Evolutionary conservation across 768 basidiomycete species (phyloP), one percentile per base, ranked within the genome.

Genomic region (Hygrocybe punicea): DNA sequence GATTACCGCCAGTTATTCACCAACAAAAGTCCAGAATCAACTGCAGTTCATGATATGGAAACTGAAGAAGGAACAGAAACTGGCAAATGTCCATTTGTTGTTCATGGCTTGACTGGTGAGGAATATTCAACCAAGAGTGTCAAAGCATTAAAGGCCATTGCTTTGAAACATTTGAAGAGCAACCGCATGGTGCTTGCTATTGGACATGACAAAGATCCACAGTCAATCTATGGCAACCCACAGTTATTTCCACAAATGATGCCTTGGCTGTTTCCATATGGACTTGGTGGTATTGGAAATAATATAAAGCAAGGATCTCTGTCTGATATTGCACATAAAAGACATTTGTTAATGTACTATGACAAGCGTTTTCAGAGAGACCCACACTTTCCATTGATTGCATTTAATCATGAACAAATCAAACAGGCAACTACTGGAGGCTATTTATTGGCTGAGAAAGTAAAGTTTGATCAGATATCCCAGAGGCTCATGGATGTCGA

Each of bases 191-290:
- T 67, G 6, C 49, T 74, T 0, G 65, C 35, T 0, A 60, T 68
- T 25, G 69, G 65, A 3, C 63, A 65, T 37, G 39, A 21, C 1
- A 24, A 48, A 1, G 13, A 57, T 2, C 61, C 66, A 4, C 58
- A 68, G 36, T 64, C 65, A 29, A 49, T 65, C 3, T 65, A 53
- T 36, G 44, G 64, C 19, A 74, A 74, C 52, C 62, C 66, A 8
- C 36, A 59, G 10, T 51, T 72, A 16, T 73, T 68, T 60, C 69
- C 69, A 1, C 58, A 57, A 35, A 72, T 70, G 63, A 67, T 72
- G 60, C 72, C 69, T 1, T 73, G 71, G 70, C 52, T 78, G 1
- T 79, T 73, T 67, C 76, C 72, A 6, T 78, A 76, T 65, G 75
- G 77, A 0, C 21, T 62, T 10, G 72, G 72, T 17, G 62, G 68